Evolutionary conservation across 2,329 filamentous ascomycete genomes (phyloP).

Genomic region (Botrytis hyacinthi): DNA sequence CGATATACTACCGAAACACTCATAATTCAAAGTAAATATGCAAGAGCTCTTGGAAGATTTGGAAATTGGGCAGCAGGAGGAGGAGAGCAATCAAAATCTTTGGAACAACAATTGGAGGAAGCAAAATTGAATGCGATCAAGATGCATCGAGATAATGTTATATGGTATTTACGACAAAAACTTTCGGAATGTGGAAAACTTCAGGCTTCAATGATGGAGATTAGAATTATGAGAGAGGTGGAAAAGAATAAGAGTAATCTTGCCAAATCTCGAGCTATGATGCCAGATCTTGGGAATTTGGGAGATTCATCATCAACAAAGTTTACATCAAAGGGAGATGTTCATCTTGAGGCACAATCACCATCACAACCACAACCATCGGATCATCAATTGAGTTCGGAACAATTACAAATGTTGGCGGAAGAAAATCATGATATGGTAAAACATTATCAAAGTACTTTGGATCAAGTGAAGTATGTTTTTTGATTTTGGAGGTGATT

Average conservation of each 20-base stretch:
- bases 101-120: slow-evolving; percentile 72
- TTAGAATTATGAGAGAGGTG: slow-evolving; percentile 75
- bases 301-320: slow-evolving; percentile 28
- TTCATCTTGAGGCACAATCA: slow-evolving; percentile 29
- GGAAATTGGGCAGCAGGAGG: slow-evolving; percentile 67
- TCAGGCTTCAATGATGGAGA: slow-evolving; percentile 92
- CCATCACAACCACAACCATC: slow-evolving; percentile 29
- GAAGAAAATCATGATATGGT: slow-evolving; percentile 91
- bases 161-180: slow-evolving; percentile 76
- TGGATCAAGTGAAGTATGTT: slow-evolving; percentile 86
- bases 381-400: slow-evolving; percentile 57
- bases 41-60: slow-evolving; percentile 61
- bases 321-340: slow-evolving; percentile 20
- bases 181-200: slow-evolving; percentile 73
- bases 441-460: slow-evolving; percentile 87
- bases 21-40: slow-evolving; percentile 69
- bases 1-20: slow-evolving; percentile 72
- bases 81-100: slow-evolving; percentile 52
- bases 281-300: slow-evolving; percentile 35
- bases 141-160: slow-evolving; percentile 74
- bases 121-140: slow-evolving; percentile 63
- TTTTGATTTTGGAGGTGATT: no score
- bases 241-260: slow-evolving; percentile 87
- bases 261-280: slow-evolving; percentile 58
- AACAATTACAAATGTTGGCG: slow-evolving; percentile 91